phyloP scores from a whole-genome alignment of 2,329 filamentous ascomycete genomes.

The Colletotrichum salicis region DNA sequence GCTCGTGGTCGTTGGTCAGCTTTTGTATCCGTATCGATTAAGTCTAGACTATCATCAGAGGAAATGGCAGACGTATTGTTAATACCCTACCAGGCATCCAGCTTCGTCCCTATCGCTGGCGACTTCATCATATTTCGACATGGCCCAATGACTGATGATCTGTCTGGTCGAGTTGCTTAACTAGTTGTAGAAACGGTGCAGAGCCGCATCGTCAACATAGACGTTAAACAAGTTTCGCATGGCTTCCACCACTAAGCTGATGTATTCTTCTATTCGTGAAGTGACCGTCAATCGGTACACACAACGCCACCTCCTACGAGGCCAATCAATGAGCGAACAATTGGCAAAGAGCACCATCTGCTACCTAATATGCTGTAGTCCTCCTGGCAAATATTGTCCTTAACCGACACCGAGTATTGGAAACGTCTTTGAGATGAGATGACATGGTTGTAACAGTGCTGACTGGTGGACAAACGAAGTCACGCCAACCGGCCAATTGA shows the following conservation, averaged over 20 bases:
- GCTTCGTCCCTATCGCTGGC: not conserved
- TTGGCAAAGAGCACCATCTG: not conserved
- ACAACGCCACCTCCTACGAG: not conserved
- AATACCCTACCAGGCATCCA: not conserved
- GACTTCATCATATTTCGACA: not conserved
- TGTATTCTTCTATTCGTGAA: not conserved
- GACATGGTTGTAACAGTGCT: not conserved
- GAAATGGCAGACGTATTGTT: not conserved
- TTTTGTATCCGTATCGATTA: not conserved
- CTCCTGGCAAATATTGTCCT: not conserved
- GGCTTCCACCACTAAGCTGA: not conserved
- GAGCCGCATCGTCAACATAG: not conserved
- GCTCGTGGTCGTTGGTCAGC: not conserved
- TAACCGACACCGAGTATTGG: not conserved
- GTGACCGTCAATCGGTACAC: not conserved
- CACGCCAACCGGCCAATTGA: not conserved
- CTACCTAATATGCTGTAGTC: not conserved
- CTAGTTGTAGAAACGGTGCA: not conserved
- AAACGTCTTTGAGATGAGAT: not conserved
- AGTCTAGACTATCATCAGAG: not conserved
- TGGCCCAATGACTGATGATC: not conserved
- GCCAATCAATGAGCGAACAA: not conserved
- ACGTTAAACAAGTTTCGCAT: not conserved
- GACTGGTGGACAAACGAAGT: not conserved
- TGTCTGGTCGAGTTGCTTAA: not conserved